These are phyloP conservation scores for Lecanicillium sp. DNA, from an alignment of 2,329 filamentous ascomycete species.

Conservation along the genomic window DNA sequence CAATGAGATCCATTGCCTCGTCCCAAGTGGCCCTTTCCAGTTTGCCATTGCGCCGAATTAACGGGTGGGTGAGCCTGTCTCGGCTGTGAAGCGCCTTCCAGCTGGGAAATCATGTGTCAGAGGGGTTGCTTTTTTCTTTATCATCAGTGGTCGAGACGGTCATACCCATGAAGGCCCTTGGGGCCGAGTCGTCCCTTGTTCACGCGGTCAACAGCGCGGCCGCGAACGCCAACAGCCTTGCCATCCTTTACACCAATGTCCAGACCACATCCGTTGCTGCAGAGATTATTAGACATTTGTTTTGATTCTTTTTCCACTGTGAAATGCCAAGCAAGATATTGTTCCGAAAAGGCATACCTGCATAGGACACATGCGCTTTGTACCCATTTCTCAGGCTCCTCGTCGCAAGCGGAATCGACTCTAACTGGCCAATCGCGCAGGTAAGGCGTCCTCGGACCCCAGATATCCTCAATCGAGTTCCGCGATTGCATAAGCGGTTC, in stretches of 20 bases:
- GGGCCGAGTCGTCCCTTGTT: conserved; percentile 31
- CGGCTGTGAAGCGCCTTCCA: conserved; percentile 25
- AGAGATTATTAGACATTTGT: no score
- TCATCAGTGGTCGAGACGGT: background rate
- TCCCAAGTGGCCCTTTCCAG: conserved; percentile 31
- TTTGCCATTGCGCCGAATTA: conserved; percentile 28
- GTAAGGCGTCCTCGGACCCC: conserved; percentile 24
- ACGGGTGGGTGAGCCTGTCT: conserved; percentile 27
- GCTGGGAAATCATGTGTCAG: background rate
- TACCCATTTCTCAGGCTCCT: conserved; percentile 32
- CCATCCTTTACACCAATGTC: conserved; percentile 31
- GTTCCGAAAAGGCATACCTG: conserved; percentile 21
- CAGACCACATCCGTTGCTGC: conserved; percentile 30
- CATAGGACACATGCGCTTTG: conserved; percentile 33
- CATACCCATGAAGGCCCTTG: conserved; percentile 29
- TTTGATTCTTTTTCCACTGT: no score
- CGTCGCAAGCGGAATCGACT: conserved; percentile 24
- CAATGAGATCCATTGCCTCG: conserved; percentile 31
- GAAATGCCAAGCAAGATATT: no score
- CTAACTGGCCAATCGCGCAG: conserved; percentile 29
- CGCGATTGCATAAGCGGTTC: conserved; percentile 13
- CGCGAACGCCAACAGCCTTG: conserved; percentile 31
- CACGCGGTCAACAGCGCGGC: conserved; percentile 26
- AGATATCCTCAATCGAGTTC: conserved; percentile 28
- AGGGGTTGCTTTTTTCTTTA: background rate